Percentiles rank a stretch among this genome's conserved stretches.
Conservation (phyloP, 2,329 filamentous ascomycete genomes). For the Colletotrichum sp. region DNA sequence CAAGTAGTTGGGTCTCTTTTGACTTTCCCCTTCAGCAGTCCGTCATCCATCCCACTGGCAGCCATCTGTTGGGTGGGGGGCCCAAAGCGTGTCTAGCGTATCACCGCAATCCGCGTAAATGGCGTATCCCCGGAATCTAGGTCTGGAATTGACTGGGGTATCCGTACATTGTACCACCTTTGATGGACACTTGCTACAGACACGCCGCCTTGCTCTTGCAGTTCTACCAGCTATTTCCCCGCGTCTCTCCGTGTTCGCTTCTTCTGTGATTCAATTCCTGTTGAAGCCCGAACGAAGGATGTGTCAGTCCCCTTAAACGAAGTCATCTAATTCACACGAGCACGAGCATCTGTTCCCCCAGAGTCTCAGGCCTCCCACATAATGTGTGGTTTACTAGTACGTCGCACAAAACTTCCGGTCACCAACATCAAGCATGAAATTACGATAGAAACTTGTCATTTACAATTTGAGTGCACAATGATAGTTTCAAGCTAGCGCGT, state of each 20-base stretch:
- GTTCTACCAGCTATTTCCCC: background rate
- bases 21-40: background rate
- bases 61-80: background rate
- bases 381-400: background rate
- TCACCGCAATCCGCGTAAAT: background rate
- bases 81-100: background rate
- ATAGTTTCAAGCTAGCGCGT: background rate
- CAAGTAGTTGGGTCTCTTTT: background rate
- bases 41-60: background rate
- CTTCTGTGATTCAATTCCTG: background rate
- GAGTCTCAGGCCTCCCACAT: background rate
- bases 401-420: background rate
- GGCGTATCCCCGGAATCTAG: background rate
- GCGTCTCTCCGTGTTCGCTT: background rate
- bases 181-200: background rate
- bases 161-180: background rate
- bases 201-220: background rate
- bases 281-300: background rate
- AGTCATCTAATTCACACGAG: background rate
- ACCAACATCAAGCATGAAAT: background rate
- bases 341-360: background rate
- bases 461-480: background rate
- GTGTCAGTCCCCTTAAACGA: background rate
- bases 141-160: background rate
- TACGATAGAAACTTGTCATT: background rate